Conservation (phyloP, 148 eudicot species). For the Vaccinium myrtillus region DNA sequence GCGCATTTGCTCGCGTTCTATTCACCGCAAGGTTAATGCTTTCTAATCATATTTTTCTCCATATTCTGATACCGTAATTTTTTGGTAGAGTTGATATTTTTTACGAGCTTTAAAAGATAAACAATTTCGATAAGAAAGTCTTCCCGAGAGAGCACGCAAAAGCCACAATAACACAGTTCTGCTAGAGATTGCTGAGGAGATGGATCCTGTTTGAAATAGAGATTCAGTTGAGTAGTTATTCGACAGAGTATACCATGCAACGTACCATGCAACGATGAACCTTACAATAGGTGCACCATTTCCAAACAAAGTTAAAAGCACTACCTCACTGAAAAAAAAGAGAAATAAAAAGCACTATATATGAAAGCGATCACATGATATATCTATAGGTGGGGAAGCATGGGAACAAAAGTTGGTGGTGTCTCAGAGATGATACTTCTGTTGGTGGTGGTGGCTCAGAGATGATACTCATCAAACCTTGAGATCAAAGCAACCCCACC, state of each 20-base stretch:
- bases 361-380: neutral
- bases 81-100: neutral
- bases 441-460: neutral
- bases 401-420: neutral
- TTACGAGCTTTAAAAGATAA: neutral
- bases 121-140: neutral
- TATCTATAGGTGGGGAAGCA: neutral
- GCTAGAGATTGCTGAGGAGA: too few species aligned
- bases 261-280: too few species aligned
- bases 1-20: neutral
- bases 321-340: too few species aligned
- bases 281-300: too few species aligned
- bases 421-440: neutral
- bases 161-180: too few species aligned
- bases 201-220: too few species aligned
- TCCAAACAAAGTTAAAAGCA: too few species aligned
- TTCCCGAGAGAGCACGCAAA: neutral
- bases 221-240: too few species aligned
- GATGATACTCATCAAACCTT: neutral
- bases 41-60: neutral
- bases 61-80: neutral
- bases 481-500: constrained; percentile 2
- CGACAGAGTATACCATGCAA: too few species aligned
- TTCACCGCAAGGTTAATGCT: neutral
- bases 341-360: neutral